Evolutionary conservation across 169 alveolate genomes (phyloP), one percentile per base, ranked within the genome.

Genomic region (Neospora caninum): DNA sequence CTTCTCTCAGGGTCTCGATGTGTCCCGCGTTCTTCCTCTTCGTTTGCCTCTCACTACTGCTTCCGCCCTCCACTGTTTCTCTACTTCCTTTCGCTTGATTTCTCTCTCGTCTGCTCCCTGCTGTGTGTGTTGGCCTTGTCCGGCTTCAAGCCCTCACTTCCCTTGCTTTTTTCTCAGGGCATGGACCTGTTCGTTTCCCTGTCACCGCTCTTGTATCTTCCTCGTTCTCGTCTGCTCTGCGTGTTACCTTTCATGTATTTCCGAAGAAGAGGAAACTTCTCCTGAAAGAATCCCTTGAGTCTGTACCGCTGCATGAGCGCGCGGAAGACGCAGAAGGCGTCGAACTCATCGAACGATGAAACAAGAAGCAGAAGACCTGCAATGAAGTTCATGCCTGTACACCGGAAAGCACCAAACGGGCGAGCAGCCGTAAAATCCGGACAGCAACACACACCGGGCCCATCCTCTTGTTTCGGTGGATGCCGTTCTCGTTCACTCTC

Each of bases 341-440:
- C 93, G 84, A 94, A 93, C 95, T 95, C 94, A 22, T 80, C 49
- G 43, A 92, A 92, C 29, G 54, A 58, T 0, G 91, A 73, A 54
- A 92, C 94, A 86, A 97, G 96, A 64, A 98, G 91, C 45, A 98
- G 91, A 6, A 98, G 93, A 0, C 98, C 98, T 10, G 98, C 99
- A 18, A 98, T 88, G 95, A 96, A 98, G 94, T 98, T 98, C 98
- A 97, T 97, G 86, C 99, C 99, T 96, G 88, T 43, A 29, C 80
- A 53, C 22, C 10, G 78, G 67, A 31, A 45, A 45, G 27, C 16
- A 41, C 38, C 45, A 42, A 31, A 13, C 27, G 22, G n/a, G n/a
- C 64, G 54, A 82, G 34, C 7, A 82, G n/a, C 22, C 43, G 22
- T 18, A 82, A 10, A 53, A 39, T 10, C 54, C 16, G 27, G 49